A percentile compares a stretch with the other conserved stretches of the same genome.
Evolutionary conservation across 306 rosid species (phyloP).

Genomic region (Citrullus mucosospermus): DNA sequence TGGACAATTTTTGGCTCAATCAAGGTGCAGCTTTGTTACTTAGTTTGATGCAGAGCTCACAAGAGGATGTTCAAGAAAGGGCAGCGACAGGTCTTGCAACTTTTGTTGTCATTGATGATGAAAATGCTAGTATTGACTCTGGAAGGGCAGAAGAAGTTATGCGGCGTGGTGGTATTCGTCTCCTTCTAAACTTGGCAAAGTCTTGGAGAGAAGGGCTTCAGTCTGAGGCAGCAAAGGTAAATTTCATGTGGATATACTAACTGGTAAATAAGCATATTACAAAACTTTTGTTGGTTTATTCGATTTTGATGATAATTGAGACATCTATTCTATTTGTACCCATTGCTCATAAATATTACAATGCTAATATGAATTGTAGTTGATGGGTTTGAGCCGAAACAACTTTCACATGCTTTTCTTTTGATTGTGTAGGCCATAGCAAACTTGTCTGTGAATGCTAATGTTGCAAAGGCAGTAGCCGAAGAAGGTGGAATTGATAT

Average conservation of each 20-base stretch:
- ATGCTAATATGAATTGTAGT: neutral
- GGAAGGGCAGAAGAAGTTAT: constrained; percentile 97
- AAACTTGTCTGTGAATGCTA: constrained; percentile 90
- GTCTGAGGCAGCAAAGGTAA: constrained; percentile 97
- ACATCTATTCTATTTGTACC: neutral
- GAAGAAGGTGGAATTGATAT: constrained; percentile 95
- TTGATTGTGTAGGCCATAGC: constrained; percentile 68
- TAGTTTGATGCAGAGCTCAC: constrained; percentile 91
- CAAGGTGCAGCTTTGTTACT: constrained; percentile 91
- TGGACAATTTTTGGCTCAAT: constrained; percentile 84
- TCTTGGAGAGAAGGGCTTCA: constrained; percentile 99
- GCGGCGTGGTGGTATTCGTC: constrained; percentile 92
- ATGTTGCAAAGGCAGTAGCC: constrained; percentile 97
- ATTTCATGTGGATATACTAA: neutral
- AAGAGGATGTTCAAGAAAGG: constrained; percentile 98
- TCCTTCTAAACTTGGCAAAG: constrained; percentile 80
- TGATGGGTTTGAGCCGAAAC: constrained; percentile 6
- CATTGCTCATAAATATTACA: neutral
- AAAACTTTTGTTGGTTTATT: neutral
- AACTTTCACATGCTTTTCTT: neutral
- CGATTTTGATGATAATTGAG: neutral
- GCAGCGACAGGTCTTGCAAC: constrained; percentile 99
- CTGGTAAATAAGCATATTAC: neutral
- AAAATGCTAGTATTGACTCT: constrained; percentile 85
- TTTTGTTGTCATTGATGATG: constrained; percentile 96